These are phyloP conservation scores for Pterocarpus macrocarpus DNA, from an alignment of 306 rosid species.

Conservation along the genomic window DNA sequence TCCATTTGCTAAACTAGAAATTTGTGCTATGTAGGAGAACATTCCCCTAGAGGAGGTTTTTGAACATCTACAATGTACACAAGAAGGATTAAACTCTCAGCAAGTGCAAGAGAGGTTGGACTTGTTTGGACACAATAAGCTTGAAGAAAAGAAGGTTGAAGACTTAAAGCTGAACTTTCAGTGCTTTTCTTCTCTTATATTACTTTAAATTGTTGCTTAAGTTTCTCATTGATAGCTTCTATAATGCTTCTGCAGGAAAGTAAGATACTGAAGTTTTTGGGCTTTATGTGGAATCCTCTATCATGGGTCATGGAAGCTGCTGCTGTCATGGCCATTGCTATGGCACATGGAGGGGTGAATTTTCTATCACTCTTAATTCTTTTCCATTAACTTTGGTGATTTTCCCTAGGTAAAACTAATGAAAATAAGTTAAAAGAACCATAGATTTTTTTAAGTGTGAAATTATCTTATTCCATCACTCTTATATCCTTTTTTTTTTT, in stretches of 20 bases:
- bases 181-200: background rate
- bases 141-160: conserved; percentile 79
- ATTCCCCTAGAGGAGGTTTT: conserved; percentile 74
- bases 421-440: background rate
- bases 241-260: conserved; percentile 59
- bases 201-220: conserved; percentile 5
- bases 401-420: background rate
- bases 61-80: conserved; percentile 66
- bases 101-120: conserved; percentile 65
- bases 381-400: background rate
- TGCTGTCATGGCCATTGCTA: conserved; percentile 7
- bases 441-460: background rate
- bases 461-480: background rate
- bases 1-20: conserved; percentile 31
- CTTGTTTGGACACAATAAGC: conserved; percentile 75
- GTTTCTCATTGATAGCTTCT: conserved; percentile 13
- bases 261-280: conserved; percentile 45
- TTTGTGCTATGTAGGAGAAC: conserved; percentile 66
- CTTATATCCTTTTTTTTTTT: background rate
- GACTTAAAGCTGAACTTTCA: background rate
- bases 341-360: conserved; percentile 31
- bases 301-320: conserved; percentile 65
- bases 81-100: conserved; percentile 67
- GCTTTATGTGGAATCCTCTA: conserved; percentile 57
- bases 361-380: background rate